Percentiles rank a stretch among this genome's conserved stretches.
Conservation (phyloP, 768 basidiomycete species). For the Psilocybe sp. region DNA sequence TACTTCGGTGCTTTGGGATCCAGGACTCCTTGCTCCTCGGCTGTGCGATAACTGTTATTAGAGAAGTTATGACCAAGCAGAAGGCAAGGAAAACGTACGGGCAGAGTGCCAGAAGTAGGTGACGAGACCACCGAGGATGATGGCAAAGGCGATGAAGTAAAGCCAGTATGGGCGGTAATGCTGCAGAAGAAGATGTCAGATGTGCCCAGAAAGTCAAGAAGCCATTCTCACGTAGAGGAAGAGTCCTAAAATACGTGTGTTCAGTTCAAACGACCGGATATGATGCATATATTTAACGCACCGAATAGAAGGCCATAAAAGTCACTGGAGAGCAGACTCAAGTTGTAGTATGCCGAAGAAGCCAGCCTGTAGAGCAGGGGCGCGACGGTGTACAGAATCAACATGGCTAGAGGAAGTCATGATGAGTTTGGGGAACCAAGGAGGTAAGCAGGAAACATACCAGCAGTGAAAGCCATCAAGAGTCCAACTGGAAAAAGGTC, state of each 20-base stretch:
- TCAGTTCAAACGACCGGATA: conserved; percentile 8
- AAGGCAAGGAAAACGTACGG: conserved; percentile 47
- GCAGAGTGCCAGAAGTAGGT: conserved; percentile 85
- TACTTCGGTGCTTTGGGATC: conserved; percentile 61
- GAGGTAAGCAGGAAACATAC: conserved; percentile 21
- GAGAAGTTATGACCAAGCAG: neutral
- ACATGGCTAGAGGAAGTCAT: conserved; percentile 56
- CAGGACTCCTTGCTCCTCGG: conserved; percentile 70
- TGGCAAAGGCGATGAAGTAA: conserved; percentile 76
- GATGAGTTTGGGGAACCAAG: neutral
- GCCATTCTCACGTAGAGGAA: conserved; percentile 45
- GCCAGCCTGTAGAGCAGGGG: conserved; percentile 85
- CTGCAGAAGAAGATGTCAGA: conserved; percentile 31
- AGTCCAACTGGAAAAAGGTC: conserved; percentile 36
- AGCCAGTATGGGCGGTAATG: conserved; percentile 85
- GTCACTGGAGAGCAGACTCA: conserved; percentile 83
- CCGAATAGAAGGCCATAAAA: conserved; percentile 86
- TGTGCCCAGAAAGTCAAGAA: neutral
- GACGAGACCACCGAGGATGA: conserved; percentile 71
- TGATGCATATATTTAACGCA: conserved; percentile 17
- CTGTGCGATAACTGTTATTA: conserved; percentile 28
- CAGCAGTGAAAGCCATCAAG: conserved; percentile 35
- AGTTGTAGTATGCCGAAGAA: conserved; percentile 83
- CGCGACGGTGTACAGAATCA: conserved; percentile 81
- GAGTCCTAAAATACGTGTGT: conserved; percentile 29